Evolutionary conservation across 164 flowering plant genomes (phyloP), one percentile per base, ranked within the genome.

Genomic region (Magnolia sinica): DNA sequence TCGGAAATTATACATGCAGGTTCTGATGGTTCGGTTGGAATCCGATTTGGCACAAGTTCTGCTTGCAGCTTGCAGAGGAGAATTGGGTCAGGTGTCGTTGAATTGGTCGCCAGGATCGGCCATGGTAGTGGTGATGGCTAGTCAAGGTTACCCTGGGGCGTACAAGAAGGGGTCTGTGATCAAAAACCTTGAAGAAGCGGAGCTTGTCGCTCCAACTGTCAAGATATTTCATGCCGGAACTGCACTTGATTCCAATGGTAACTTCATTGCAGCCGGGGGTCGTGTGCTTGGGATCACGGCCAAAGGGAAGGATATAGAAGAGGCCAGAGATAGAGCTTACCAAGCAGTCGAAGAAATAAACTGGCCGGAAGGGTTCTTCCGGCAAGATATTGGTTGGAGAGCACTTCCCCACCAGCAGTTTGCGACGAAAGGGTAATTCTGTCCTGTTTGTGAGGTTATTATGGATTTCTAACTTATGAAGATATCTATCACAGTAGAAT

Each of bases 51-150:
- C 87, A 58, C 89, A 96, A 86, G 93, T 91, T 77, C 85, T 94
- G 45, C 93, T 94, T 61, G 95, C 98, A 24, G 96, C 98, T 23
- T 89, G 96, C 82, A 88, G 78, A 80, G 98, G 99, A 74, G 84
- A 92, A 76, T 83, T 96, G 31, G 79, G 79, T 23, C 83, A 80
- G 7, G 89, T 92, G 22, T 83, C 96, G 5, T 76, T 93, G 70
- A 81, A 81, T 20, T 96, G 99, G 99, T 93, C 99, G 7, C 79
- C 87, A 10, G 99, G 92, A 5, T 88, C 97, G n/a, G 92, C 99
- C 67, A 93, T 93, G 98, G 96, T 96, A 50, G 96, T 96, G 74
- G 99, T 96, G 59, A 89, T 96, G 96, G 99, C 99, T 49, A 93
- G 96, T 75, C 82, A 84, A 4, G 99, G 99, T 55, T 96, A 96